phyloP scores from a whole-genome alignment of 2,329 filamentous ascomycete genomes.

The Lecanosticta acicola region DNA sequence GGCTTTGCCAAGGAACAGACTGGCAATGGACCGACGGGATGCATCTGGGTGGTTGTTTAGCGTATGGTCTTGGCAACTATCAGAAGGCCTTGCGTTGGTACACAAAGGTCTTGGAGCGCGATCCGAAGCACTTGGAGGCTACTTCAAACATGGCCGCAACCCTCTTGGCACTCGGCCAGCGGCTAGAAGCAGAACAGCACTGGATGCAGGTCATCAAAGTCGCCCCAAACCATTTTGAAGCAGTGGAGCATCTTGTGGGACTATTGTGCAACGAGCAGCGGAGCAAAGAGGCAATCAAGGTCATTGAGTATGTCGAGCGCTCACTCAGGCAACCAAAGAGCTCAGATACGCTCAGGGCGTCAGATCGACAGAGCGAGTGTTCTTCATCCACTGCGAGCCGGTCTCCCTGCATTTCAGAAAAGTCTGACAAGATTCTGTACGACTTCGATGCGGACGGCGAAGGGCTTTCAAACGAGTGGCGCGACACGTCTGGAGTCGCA shows the following conservation, averaged over 20 bases:
- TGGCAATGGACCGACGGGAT: conserved; percentile 94
- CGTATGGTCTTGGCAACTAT: conserved; percentile 83
- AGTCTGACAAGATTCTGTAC: conserved; percentile 53
- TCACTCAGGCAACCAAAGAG: conserved; percentile 53
- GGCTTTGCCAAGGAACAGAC: conserved; percentile 69
- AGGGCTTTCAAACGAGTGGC: conserved; percentile 31
- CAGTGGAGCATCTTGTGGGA: conserved; percentile 88
- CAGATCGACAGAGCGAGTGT: conserved; percentile 55
- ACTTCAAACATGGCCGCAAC: conserved; percentile 90
- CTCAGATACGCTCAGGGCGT: conserved; percentile 43
- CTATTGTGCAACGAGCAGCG: conserved; percentile 76
- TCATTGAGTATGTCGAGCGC: conserved; percentile 79
- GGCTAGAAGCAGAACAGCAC: conserved; percentile 75
- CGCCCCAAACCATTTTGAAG: conserved; percentile 85
- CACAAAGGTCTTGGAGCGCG: conserved; percentile 57
- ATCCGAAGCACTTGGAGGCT: conserved; percentile 74
- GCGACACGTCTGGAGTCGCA: conserved; percentile 37
- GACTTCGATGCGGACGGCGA: conserved; percentile 49
- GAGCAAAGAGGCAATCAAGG: conserved; percentile 74
- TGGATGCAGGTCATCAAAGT: conserved; percentile 81
- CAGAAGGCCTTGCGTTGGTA: conserved; percentile 72
- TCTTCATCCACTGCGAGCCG: conserved; percentile 51
- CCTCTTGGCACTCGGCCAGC: conserved; percentile 73
- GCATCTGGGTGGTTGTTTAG: conserved; percentile 81
- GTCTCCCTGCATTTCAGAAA: conserved; percentile 49